These are phyloP conservation scores for Colletotrichum sp. DNA, from an alignment of 2,329 filamentous ascomycete genomes.

Conservation along the genomic window DNA sequence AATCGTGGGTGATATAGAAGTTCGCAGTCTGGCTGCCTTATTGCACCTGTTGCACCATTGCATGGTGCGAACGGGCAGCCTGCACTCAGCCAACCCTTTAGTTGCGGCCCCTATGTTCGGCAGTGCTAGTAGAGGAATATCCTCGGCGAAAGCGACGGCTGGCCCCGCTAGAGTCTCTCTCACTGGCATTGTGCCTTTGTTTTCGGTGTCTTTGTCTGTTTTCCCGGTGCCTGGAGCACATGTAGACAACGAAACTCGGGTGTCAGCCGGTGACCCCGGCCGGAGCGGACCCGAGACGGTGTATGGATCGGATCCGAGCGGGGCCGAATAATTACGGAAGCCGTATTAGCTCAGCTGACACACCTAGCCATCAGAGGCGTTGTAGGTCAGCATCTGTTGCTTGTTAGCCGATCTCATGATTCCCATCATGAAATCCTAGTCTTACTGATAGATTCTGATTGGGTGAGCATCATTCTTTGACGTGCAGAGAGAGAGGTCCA, in stretches of 20 bases:
- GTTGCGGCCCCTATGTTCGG: not conserved
- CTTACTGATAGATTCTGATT: not conserved
- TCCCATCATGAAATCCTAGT: not conserved
- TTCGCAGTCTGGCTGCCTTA: not conserved
- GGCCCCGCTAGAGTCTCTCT: not conserved
- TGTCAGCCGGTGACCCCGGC: too few species aligned
- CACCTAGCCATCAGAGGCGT: not conserved
- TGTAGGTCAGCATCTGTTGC: not conserved
- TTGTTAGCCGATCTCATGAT: not conserved
- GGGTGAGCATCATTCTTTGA: not conserved
- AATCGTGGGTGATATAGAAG: not conserved
- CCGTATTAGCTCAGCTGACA: not conserved
- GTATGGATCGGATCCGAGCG: not conserved
- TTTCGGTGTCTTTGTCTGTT: not conserved
- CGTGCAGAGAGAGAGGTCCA: not conserved
- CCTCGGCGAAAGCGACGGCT: not conserved
- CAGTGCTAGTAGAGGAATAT: not conserved
- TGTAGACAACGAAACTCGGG: not conserved
- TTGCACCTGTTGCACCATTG: too few species aligned
- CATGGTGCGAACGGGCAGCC: not conserved
- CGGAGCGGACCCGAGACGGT: too few species aligned
- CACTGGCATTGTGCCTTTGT: not conserved
- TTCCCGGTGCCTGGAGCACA: not conserved
- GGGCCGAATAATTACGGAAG: not conserved
- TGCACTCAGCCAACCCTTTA: not conserved